A percentile compares a stretch with the other conserved stretches of the same genome.
These are phyloP conservation scores for Hyphodiscus hymeniophilus DNA, from an alignment of 495 filamentous ascomycete species.

Conservation along the genomic window DNA sequence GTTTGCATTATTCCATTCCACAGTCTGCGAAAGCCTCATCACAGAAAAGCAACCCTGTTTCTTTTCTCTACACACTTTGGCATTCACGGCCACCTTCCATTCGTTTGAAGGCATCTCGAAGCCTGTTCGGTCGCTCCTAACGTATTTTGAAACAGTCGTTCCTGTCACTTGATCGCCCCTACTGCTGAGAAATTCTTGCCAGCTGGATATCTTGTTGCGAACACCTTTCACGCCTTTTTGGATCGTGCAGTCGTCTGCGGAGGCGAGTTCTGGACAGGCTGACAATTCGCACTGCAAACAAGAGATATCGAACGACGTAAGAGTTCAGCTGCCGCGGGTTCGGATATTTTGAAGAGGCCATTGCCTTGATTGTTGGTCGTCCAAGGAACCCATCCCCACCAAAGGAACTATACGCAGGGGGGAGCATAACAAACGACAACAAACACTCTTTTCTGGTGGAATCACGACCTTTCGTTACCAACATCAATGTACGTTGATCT, in stretches of 20 bases:
- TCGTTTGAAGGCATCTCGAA: constrained; percentile 10
- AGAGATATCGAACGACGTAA: not conserved
- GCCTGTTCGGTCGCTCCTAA: constrained; percentile 13
- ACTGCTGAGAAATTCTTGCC: not conserved
- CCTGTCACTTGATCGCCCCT: not conserved
- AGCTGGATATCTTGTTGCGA: not conserved
- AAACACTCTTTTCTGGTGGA: constrained; percentile 11
- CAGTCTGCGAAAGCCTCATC: not conserved
- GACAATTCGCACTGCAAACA: too few relatives aligned
- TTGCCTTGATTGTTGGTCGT: constrained; percentile 16
- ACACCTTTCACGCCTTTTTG: too few relatives aligned
- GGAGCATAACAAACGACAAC: constrained; percentile 14
- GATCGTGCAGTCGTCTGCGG: too few relatives aligned
- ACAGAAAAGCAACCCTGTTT: not conserved
- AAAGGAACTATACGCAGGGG: constrained; percentile 7
- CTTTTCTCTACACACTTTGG: not conserved
- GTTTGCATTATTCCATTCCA: not conserved
- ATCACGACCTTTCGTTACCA: not conserved
- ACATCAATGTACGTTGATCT: constrained; percentile 14
- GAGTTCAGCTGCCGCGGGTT: not conserved
- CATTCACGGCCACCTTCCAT: not conserved
- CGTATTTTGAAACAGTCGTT: constrained; percentile 3
- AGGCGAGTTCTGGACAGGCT: too few relatives aligned
- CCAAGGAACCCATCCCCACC: constrained; percentile 22
- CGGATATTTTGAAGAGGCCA: constrained; percentile 8